These are phyloP conservation scores for Schizonepeta tenuifolia DNA, from an alignment of 257 asterid species.

Conservation along the genomic window DNA sequence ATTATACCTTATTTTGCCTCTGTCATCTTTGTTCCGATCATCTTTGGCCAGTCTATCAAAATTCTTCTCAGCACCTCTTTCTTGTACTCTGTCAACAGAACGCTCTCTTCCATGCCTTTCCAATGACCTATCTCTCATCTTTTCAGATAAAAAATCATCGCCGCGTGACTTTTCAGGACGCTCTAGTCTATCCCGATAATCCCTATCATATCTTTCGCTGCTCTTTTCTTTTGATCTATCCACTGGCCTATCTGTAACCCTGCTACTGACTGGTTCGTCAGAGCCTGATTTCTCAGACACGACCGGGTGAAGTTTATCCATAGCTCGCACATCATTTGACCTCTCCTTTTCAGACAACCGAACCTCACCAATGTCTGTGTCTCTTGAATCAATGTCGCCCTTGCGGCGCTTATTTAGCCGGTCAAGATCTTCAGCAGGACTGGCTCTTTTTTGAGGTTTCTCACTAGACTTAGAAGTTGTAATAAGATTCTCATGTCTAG, in stretches of 20 bases:
- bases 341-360: constrained; percentile 81
- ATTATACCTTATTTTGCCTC: constrained; percentile 64
- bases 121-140: constrained; percentile 77
- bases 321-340: constrained; percentile 52
- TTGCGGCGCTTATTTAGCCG: constrained; percentile 85
- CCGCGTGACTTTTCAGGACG: constrained; percentile 82
- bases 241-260: constrained; percentile 57
- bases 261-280: constrained; percentile 62
- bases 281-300: constrained; percentile 60
- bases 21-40: constrained; percentile 79
- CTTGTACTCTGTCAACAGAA: constrained; percentile 81
- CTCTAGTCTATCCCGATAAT: constrained; percentile 70
- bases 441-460: constrained; percentile 77
- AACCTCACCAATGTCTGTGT: constrained; percentile 60
- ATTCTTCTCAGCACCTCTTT: constrained; percentile 75
- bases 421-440: constrained; percentile 86
- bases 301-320: constrained; percentile 55
- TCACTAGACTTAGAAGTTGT: constrained; percentile 59
- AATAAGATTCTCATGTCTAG: constrained; percentile 63
- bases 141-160: constrained; percentile 75
- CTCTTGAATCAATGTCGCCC: constrained; percentile 77
- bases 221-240: constrained; percentile 87
- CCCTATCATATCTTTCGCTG: constrained; percentile 84
- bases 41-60: constrained; percentile 78
- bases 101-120: constrained; percentile 93